Percentiles rank a stretch among this genome's conserved stretches.
These are phyloP conservation scores for Aureobasidium subglaciale DNA, from an alignment of 2,329 filamentous ascomycete genomes.

Conservation along the genomic window DNA sequence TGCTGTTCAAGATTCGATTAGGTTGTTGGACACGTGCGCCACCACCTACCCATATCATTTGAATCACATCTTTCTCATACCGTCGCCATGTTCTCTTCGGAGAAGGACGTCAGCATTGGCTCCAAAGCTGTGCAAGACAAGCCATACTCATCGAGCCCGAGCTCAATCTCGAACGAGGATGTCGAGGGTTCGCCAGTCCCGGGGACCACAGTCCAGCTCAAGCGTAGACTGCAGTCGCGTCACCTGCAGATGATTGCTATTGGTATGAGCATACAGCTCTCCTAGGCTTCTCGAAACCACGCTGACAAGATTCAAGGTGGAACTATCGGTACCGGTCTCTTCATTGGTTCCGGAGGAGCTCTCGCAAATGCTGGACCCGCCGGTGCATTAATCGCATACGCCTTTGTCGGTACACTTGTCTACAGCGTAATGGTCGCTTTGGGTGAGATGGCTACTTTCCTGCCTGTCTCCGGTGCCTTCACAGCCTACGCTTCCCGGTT, in stretches of 20 bases:
- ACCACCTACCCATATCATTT: not conserved
- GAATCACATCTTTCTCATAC: not conserved
- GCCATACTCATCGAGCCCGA: not conserved
- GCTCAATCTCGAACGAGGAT: constrained; percentile 8
- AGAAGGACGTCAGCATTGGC: constrained; percentile 1
- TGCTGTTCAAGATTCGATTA: constrained; percentile 7
- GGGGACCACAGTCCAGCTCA: constrained; percentile 27
- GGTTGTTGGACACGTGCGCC: constrained; percentile 3
- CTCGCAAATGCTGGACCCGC: constrained; percentile 35
- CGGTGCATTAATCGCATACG: constrained; percentile 39
- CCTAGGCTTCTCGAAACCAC: not conserved
- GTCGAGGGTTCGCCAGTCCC: constrained; percentile 3
- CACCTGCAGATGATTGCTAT: constrained; percentile 35
- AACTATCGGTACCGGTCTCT: constrained; percentile 32
- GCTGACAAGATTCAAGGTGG: constrained; percentile 18
- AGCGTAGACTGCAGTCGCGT: constrained; percentile 29
- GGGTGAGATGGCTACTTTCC: constrained; percentile 55
- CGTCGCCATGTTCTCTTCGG: constrained; percentile 2
- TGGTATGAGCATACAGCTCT: constrained; percentile 16
- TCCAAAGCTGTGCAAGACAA: not conserved
- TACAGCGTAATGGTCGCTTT: constrained; percentile 42
- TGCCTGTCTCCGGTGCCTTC: constrained; percentile 51
- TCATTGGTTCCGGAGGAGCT: constrained; percentile 35
- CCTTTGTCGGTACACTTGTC: constrained; percentile 40
- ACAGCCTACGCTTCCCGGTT: constrained; percentile 42